These are phyloP conservation scores for Cenchrus fungigraminus DNA, from an alignment of 176 grass and related monocot genomes.

Conservation along the genomic window DNA sequence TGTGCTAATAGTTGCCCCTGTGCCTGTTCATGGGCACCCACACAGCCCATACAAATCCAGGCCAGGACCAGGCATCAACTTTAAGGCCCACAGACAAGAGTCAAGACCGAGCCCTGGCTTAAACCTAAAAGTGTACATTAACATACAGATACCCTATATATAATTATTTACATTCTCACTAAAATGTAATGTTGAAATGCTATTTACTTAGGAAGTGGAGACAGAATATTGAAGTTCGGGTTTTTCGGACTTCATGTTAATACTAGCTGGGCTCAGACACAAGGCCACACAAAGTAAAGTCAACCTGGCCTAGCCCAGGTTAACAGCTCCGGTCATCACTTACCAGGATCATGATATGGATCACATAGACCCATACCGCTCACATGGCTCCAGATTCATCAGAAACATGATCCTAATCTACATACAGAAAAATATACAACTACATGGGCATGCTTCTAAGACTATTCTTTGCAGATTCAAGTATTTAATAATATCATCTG, in stretches of 20 bases:
- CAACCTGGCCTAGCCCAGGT: background rate
- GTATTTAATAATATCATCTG: background rate
- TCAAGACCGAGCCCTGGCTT: background rate
- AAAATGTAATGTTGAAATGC: background rate
- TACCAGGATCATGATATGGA: background rate
- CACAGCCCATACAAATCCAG: background rate
- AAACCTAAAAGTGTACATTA: constrained; percentile 15
- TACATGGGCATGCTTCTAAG: background rate
- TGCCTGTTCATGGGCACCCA: background rate
- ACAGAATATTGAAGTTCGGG: background rate
- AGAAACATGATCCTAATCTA: background rate
- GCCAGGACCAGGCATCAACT: background rate
- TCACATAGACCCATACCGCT: background rate
- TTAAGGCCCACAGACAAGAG: background rate
- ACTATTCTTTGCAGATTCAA: constrained; percentile 3
- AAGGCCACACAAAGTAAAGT: background rate
- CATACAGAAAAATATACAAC: background rate
- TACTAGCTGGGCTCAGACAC: background rate
- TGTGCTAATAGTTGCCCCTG: background rate
- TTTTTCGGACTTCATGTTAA: background rate
- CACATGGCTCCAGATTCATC: background rate
- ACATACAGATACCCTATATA: background rate
- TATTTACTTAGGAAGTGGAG: background rate
- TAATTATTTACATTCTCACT: background rate
- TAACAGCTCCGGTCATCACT: background rate